Conservation (phyloP, 2,329 filamentous ascomycete genomes). For the Myriosclerotinia scirpicola region DNA sequence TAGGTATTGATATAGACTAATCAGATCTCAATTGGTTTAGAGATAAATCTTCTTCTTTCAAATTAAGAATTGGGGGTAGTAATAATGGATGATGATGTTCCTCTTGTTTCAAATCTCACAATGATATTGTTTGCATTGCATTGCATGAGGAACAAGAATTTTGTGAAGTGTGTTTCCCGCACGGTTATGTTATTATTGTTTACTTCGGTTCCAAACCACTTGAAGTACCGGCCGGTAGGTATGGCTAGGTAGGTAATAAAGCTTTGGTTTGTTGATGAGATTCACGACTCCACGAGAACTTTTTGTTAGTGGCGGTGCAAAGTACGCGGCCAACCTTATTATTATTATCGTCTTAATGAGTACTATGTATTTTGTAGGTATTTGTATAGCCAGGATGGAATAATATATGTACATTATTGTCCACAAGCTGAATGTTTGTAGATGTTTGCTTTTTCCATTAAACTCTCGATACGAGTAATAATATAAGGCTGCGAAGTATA, state of each 20-base stretch:
- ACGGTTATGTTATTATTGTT: constrained; percentile 20
- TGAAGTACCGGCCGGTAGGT: no score
- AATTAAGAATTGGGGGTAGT: no score
- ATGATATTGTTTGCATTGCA: constrained; percentile 20
- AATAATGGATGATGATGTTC: no score
- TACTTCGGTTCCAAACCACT: constrained; percentile 12
- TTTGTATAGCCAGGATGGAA: no score
- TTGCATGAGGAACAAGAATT: constrained; percentile 2
- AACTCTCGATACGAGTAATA: constrained; percentile 6
- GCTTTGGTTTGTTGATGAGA: constrained; percentile 13
- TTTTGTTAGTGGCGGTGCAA: constrained; percentile 11
- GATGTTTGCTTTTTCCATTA: background rate
- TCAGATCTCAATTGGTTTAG: background rate
- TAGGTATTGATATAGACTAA: background rate
- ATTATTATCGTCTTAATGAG: constrained; percentile 17
- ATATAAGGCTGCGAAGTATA: background rate
- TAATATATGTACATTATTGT: no score
- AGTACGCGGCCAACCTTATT: constrained; percentile 9
- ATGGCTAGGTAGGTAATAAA: no score
- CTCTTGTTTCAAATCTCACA: constrained; percentile 6
- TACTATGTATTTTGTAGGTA: no score
- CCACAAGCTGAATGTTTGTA: no score
- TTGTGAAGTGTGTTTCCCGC: constrained; percentile 9
- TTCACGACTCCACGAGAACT: no score
- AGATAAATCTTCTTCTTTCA: no score